phyloP scores from a whole-genome alignment of 805 yeast genomes.

The Metschnikowia reukaufii region DNA sequence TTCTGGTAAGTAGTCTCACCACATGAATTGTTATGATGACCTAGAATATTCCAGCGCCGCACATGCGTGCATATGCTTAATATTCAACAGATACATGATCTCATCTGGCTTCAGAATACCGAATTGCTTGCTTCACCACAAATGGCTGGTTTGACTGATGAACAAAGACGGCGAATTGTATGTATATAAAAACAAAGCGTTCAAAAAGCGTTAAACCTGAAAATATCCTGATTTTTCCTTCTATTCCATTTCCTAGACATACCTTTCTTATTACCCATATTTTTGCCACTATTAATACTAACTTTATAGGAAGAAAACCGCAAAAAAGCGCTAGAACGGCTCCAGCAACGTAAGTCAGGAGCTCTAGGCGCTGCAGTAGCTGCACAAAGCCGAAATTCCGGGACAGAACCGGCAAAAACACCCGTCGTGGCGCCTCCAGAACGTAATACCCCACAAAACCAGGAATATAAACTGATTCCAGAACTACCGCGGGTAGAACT shows the following conservation, averaged over 20 bases:
- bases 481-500: conserved; percentile 29
- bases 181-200: too few species aligned
- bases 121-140: background rate
- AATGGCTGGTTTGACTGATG: conserved; percentile 30
- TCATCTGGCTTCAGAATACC: background rate
- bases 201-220: too few species aligned
- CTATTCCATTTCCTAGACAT: background rate
- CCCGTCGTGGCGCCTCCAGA: conserved; percentile 4
- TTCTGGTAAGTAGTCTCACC: too few species aligned
- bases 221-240: background rate
- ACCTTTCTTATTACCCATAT: too few species aligned
- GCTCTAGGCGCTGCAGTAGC: conserved; percentile 2
- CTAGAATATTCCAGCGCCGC: too few species aligned
- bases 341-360: conserved; percentile 43
- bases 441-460: conserved; percentile 7
- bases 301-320: conserved; percentile 59
- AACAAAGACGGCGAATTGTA: conserved; percentile 38
- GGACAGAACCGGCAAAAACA: background rate
- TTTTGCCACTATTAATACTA: conserved; percentile 14
- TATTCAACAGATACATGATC: too few species aligned
- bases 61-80: too few species aligned
- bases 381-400: conserved; percentile 6
- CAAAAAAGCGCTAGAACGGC: conserved; percentile 57
- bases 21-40: too few species aligned
- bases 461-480: conserved; percentile 9